A percentile compares a stretch with the other conserved stretches of the same genome.
phyloP scores from a whole-genome alignment of 345 rosid genomes.

The Gossypium bickii region DNA sequence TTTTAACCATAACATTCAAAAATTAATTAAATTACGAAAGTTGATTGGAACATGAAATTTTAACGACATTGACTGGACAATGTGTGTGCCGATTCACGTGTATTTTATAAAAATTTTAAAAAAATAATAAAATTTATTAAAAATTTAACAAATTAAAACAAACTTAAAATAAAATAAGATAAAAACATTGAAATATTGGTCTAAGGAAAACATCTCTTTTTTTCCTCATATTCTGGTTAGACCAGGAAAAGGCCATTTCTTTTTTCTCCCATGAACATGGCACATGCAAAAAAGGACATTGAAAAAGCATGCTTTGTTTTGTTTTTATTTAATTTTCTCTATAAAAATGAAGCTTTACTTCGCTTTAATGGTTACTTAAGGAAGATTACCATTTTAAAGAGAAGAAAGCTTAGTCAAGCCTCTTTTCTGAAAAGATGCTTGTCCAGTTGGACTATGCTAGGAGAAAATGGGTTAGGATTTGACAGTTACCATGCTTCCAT shows the following conservation, averaged over 20 bases:
- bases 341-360: neutral
- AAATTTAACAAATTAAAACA: no score
- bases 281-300: neutral
- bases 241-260: neutral
- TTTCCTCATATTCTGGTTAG: constrained; percentile 14
- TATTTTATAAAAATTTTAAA: no score
- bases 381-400: constrained; percentile 25
- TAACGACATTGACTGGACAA: no score
- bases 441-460: constrained; percentile 10
- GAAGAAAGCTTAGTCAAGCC: constrained; percentile 20
- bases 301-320: neutral
- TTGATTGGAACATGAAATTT: no score
- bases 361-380: neutral
- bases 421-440: constrained; percentile 25
- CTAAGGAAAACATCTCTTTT: neutral
- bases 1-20: no score
- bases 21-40: no score
- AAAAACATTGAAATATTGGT: neutral
- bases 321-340: neutral
- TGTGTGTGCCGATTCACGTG: no score
- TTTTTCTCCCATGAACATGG: neutral
- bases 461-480: neutral
- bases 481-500: neutral
- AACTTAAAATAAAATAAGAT: no score
- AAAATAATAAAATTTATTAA: no score